A percentile compares a stretch with the other conserved stretches of the same genome.
Conservation (phyloP, 768 basidiomycete genomes). For the Boletus insuetus region DNA sequence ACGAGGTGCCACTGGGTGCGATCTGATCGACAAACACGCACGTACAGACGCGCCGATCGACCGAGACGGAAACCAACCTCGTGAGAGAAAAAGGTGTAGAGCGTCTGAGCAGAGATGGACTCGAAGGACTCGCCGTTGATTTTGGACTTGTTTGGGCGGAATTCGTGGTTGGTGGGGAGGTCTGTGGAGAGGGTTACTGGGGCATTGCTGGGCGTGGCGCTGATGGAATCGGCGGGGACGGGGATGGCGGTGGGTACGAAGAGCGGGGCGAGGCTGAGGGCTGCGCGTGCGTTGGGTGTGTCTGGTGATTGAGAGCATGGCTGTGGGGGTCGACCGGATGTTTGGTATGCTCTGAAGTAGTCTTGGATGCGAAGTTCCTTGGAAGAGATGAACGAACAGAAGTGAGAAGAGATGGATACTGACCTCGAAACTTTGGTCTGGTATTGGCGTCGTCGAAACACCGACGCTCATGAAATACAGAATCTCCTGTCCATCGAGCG, state of each 20-base stretch:
- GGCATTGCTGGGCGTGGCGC: not conserved
- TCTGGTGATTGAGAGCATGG: slow-evolving; percentile 49
- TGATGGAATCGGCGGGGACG: slow-evolving; percentile 3
- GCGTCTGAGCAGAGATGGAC: slow-evolving; percentile 38
- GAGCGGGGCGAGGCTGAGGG: slow-evolving; percentile 47
- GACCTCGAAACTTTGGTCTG: slow-evolving; percentile 31
- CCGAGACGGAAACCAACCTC: slow-evolving; percentile 37
- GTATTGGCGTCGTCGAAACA: slow-evolving; percentile 4
- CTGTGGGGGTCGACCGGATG: slow-evolving; percentile 45
- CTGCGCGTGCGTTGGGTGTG: slow-evolving; percentile 40
- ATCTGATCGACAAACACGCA: too few species aligned
- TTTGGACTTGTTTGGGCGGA: slow-evolving; percentile 23
- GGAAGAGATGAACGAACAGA: not conserved
- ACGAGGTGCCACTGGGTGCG: not conserved
- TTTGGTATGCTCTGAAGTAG: slow-evolving; percentile 48
- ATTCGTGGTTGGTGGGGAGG: slow-evolving; percentile 24
- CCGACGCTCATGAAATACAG: slow-evolving; percentile 31
- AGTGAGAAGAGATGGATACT: not conserved
- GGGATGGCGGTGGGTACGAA: slow-evolving; percentile 44
- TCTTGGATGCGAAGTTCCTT: slow-evolving; percentile 58
- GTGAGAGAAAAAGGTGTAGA: slow-evolving; percentile 36
- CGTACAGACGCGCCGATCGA: not conserved
- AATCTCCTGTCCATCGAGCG: slow-evolving; percentile 13
- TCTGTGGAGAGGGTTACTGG: slow-evolving; percentile 10
- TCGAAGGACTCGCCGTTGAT: slow-evolving; percentile 31